Evolutionary conservation across 2,329 filamentous ascomycete species (phyloP).

Genomic region (Trichophyton verrucosum): DNA sequence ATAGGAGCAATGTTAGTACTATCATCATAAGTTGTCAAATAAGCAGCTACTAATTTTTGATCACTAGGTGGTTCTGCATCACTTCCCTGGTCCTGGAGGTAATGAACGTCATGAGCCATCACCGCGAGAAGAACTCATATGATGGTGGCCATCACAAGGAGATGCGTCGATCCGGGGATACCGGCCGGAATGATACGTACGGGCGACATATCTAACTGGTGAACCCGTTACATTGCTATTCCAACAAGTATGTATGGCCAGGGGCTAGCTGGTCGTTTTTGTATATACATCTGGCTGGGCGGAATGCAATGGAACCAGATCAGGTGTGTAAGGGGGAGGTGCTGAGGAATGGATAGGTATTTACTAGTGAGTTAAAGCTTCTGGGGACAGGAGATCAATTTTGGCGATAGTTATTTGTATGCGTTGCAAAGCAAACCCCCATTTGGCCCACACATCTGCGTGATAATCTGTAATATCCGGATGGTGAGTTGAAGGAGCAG

Average conservation of each 20-base stretch:
- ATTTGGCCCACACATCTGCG: neutral
- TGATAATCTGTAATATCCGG: neutral
- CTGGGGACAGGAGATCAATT: neutral
- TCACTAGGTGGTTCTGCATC: neutral
- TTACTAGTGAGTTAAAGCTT: neutral
- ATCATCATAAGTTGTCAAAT: neutral
- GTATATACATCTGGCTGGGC: neutral
- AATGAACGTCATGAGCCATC: conserved; percentile 1
- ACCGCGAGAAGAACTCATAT: neutral
- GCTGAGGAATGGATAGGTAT: neutral
- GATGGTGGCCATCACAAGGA: neutral
- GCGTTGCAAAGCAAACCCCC: neutral
- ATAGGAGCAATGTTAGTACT: conserved; percentile 35
- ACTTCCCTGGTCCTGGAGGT: neutral
- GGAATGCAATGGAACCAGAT: neutral
- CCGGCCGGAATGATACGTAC: neutral
- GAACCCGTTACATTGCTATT: neutral
- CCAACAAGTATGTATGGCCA: neutral
- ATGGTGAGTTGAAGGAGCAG: neutral
- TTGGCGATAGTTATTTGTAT: neutral
- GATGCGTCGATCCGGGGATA: neutral
- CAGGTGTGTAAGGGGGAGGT: neutral
- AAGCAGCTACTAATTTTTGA: neutral
- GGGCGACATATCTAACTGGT: neutral
- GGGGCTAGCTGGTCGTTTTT: neutral